A percentile compares a stretch with the other conserved stretches of the same genome.
Conservation (phyloP, 441 rosid species). For the Dalechampia spathulata region DNA sequence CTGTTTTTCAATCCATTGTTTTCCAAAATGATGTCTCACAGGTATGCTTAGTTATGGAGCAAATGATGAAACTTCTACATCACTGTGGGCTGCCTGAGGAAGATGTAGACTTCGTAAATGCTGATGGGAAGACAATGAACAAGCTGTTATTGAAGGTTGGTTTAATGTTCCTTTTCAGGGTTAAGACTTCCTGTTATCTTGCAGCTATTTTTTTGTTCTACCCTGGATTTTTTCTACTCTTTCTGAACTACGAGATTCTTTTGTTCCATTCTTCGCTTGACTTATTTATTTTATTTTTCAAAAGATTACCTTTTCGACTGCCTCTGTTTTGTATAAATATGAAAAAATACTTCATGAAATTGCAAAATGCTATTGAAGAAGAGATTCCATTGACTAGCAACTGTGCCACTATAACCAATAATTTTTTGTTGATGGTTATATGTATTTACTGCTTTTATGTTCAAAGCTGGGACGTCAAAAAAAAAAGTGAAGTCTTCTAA, state of each 20-base stretch:
- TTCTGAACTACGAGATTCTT: neutral
- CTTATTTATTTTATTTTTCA: neutral
- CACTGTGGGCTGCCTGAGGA: conserved; percentile 75
- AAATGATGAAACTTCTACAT: conserved; percentile 89
- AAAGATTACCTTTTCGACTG: neutral
- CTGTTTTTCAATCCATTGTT: neutral
- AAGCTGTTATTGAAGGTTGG: conserved; percentile 75
- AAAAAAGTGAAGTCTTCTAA: too few species aligned
- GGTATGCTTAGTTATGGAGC: conserved; percentile 98
- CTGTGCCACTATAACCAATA: too few species aligned
- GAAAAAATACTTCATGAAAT: neutral
- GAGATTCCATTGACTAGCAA: neutral
- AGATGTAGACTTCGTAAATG: conserved; percentile 88
- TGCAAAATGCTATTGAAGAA: neutral
- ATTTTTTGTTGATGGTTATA: too few species aligned
- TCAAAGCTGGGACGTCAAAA: too few species aligned
- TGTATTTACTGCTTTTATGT: too few species aligned
- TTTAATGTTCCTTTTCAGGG: neutral
- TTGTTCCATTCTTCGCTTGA: neutral
- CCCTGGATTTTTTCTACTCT: neutral
- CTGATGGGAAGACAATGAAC: conserved; percentile 94
- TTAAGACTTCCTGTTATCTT: neutral
- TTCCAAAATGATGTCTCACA: conserved; percentile 17
- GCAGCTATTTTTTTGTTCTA: neutral
- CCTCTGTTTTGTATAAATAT: too few species aligned